phyloP scores from a whole-genome alignment of 2,329 filamentous ascomycete genomes.

The Chaetomium sp. region DNA sequence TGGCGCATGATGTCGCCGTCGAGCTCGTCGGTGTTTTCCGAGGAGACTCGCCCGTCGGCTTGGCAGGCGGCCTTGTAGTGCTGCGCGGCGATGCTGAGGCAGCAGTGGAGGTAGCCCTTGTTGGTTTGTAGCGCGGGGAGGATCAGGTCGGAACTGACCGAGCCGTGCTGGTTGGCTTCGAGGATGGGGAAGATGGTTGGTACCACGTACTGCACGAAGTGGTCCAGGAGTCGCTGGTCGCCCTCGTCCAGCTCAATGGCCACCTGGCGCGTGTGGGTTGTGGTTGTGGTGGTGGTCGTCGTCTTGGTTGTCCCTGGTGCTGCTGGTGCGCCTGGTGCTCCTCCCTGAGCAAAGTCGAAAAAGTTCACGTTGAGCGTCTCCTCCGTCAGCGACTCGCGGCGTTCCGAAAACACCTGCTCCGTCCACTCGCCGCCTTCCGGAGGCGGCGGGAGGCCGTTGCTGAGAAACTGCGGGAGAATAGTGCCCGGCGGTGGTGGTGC shows the following conservation, averaged over 20 bases:
- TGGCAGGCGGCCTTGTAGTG: conserved; percentile 74
- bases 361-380: conserved; percentile 68
- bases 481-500: conserved; percentile 62
- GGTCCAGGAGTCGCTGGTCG: conserved; percentile 79
- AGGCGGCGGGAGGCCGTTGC: conserved; percentile 25
- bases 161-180: conserved; percentile 82
- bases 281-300: conserved; percentile 27
- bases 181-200: conserved; percentile 88
- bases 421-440: conserved; percentile 59
- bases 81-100: conserved; percentile 84
- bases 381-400: conserved; percentile 60
- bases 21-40: conserved; percentile 53
- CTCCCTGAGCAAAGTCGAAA: conserved; percentile 70
- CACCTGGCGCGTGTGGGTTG: conserved; percentile 58
- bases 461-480: conserved; percentile 51
- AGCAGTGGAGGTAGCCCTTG: conserved; percentile 91
- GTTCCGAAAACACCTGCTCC: conserved; percentile 62
- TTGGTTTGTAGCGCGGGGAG: conserved; percentile 85
- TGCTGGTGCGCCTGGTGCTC: no score
- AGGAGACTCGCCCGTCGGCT: conserved; percentile 40
- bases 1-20: conserved; percentile 90
- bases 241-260: conserved; percentile 79
- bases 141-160: conserved; percentile 72
- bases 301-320: no score
- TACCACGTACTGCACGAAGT: conserved; percentile 84